Percentiles rank a stretch among this genome's conserved stretches.
phyloP scores from a whole-genome alignment of 345 rosid genomes.

The Crucihimalaya himalaica region DNA sequence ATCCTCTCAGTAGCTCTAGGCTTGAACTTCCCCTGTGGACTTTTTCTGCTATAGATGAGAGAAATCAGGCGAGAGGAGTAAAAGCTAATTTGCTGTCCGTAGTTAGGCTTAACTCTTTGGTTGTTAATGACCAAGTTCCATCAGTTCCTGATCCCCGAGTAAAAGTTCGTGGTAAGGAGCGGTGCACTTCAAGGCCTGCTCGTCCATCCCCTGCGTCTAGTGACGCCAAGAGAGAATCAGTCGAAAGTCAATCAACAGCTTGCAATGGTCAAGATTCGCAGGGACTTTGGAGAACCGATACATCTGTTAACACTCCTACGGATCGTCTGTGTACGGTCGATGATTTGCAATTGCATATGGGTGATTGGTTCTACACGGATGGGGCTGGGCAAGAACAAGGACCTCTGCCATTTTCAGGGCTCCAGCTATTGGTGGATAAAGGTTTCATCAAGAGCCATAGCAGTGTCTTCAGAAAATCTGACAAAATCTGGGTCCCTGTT shows the following conservation, averaged over 20 bases:
- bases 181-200: conserved; percentile 62
- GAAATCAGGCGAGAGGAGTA: conserved; percentile 68
- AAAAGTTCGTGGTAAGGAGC: conserved; percentile 76
- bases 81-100: conserved; percentile 79
- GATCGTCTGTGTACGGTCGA: conserved; percentile 65
- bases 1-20: conserved; percentile 70
- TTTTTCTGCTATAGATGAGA: conserved; percentile 72
- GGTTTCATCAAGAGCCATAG: conserved; percentile 65
- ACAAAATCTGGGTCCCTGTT: conserved; percentile 90
- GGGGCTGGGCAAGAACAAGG: conserved; percentile 94
- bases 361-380: conserved; percentile 97
- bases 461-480: conserved; percentile 89
- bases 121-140: conserved; percentile 88
- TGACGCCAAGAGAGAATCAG: conserved; percentile 63
- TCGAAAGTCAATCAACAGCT: conserved; percentile 55
- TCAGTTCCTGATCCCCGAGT: conserved; percentile 68
- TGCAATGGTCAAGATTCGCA: conserved; percentile 50
- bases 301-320: conserved; percentile 57
- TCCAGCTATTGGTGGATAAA: conserved; percentile 72
- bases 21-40: conserved; percentile 98
- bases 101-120: conserved; percentile 95
- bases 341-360: conserved; percentile 84
- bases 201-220: conserved; percentile 60
- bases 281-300: conserved; percentile 49
- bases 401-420: conserved; percentile 71